Evolutionary conservation across 805 yeast species (phyloP), one percentile per base, ranked within the genome.

Genomic region (Kodamaea leandrae): DNA sequence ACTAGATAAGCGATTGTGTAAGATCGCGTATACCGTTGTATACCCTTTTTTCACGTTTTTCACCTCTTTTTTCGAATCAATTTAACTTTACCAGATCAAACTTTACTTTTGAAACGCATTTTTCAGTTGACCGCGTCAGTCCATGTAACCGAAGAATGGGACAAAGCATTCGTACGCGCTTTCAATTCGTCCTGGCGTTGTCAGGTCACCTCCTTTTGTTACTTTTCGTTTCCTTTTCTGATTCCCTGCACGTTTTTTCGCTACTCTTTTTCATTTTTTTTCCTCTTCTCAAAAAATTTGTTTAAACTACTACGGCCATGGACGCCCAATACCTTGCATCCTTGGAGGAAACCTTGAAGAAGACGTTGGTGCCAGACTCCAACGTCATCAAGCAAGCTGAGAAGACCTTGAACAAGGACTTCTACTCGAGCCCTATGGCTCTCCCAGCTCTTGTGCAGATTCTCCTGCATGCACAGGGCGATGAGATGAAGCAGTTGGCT

Each of bases 391-490:
- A 89, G 61, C 81, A 76, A 47, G 98, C 98, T 29, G 80, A 96
- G 2, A 71, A 74, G 37, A 74, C 78, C 50, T 76, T 93, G 57
- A 78, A 83, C 57, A 73, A 79, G 49, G 89, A 86, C 39, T 82
- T 83, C 61, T 89, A 86, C 68, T 69, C 77, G 44, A 78, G 81
- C 53, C 78, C 86, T 19, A 68, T 76, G 51, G 77, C 91, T 14
- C 74, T 91, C 45, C 93, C 96, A 14, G 82, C 96, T 8, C 72
- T 91, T 60, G 71, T 91, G 53, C 93, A 86, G 55, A 78, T 93
- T 46, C 73, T 88, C 57, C 89, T 86, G 63, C 74, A 72, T 50
- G 80, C 82, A 51, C 66, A 74, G 29, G 82, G 82, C 54, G 83
- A 77, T 49, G 86, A 85, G 54, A 61, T 90, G 52, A 84, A 86